Conservation (phyloP, 2,329 filamentous ascomycete genomes). For the Aspergillus persii region DNA sequence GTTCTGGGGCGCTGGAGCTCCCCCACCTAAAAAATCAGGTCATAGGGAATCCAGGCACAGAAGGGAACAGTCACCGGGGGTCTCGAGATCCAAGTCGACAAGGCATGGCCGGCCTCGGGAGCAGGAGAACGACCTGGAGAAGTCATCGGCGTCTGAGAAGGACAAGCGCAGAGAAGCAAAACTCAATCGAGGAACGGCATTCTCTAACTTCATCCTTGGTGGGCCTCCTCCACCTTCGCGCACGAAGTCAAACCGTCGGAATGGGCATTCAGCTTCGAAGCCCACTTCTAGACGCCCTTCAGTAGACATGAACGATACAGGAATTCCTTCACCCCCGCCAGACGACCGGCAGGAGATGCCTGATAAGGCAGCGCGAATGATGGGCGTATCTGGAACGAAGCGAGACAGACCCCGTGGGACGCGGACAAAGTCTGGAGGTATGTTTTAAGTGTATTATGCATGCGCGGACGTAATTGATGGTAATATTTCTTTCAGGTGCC, state of each 20-base stretch:
- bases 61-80: constrained; percentile 41
- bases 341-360: constrained; percentile 65
- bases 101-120: constrained; percentile 60
- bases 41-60: constrained; percentile 51
- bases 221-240: constrained; percentile 56
- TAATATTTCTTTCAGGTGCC: constrained; percentile 19
- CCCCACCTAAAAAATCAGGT: constrained; percentile 44
- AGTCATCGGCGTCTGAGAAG: constrained; percentile 72
- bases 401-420: constrained; percentile 52
- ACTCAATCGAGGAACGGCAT: constrained; percentile 57
- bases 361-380: constrained; percentile 74
- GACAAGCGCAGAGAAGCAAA: constrained; percentile 55
- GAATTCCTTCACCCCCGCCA: constrained; percentile 69
- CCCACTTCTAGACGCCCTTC: constrained; percentile 64
- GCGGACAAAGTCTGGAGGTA: constrained; percentile 46
- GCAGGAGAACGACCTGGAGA: constrained; percentile 56
- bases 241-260: constrained; percentile 65
- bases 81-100: constrained; percentile 58
- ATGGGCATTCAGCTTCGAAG: constrained; percentile 56
- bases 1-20: constrained; percentile 63
- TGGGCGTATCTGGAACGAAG: constrained; percentile 58
- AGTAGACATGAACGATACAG: constrained; percentile 60
- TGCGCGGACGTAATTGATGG: constrained; percentile 1
- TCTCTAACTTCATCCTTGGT: constrained; percentile 64
- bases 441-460: neutral